A percentile compares a stretch with the other conserved stretches of the same genome.
Evolutionary conservation across 2,329 filamentous ascomycete genomes (phyloP).

Genomic region (Aspergillus sp.): DNA sequence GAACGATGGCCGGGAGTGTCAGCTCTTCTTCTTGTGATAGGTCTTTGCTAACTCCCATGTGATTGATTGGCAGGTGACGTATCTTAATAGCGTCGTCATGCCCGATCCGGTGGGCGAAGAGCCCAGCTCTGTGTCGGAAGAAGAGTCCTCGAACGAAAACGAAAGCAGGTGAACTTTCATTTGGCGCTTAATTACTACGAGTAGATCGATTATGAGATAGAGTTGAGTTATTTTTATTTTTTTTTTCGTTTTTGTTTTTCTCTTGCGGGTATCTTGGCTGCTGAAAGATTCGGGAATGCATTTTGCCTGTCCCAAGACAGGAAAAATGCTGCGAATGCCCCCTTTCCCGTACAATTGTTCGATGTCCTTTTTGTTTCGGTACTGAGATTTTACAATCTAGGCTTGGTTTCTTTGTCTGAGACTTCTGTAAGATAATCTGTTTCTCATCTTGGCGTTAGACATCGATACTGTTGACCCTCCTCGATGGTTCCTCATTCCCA

Average conservation of each 20-base stretch:
- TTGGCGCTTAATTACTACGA: background rate
- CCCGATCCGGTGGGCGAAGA: slow-evolving; percentile 53
- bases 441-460: slow-evolving; percentile 8
- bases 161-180: background rate
- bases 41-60: slow-evolving; percentile 21
- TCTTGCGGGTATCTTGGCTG: slow-evolving; percentile 1
- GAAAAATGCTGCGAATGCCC: background rate
- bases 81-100: slow-evolving; percentile 67
- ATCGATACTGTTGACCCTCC: slow-evolving; percentile 1
- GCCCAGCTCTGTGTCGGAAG: slow-evolving; percentile 28
- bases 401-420: background rate
- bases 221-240: background rate
- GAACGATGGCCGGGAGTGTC: slow-evolving; percentile 2
- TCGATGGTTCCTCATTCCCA: background rate
- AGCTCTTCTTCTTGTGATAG: background rate
- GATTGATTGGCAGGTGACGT: slow-evolving; percentile 51
- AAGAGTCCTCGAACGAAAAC: background rate
- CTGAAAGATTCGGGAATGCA: background rate
- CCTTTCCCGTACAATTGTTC: background rate
- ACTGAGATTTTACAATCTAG: background rate
- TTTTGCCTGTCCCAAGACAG: background rate
- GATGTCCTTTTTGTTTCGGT: background rate
- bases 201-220: background rate
- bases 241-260: slow-evolving; percentile 2
- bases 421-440: background rate